phyloP scores from a whole-genome alignment of 192 early-diverging fungal species.

The Chytriomyces sp. region DNA sequence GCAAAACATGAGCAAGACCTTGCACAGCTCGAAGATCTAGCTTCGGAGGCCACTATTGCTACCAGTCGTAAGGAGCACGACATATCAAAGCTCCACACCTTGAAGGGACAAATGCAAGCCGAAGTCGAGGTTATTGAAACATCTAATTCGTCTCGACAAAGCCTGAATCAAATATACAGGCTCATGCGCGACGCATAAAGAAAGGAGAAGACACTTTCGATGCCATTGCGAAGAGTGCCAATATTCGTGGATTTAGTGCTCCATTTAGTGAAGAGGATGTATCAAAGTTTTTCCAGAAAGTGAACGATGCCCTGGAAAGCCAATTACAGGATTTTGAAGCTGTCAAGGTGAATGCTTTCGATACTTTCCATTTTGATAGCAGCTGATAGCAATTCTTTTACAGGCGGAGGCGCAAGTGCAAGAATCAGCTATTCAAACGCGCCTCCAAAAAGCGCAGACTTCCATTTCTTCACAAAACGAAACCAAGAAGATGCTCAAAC shows the following conservation, averaged over 20 bases:
- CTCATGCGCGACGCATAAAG: not conserved
- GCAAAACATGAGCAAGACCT: conserved; percentile 15
- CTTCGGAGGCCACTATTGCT: not conserved
- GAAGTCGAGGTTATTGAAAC: conserved; percentile 46
- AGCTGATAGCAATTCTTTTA: not conserved
- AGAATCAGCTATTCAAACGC: conserved; percentile 15
- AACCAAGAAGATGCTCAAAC: conserved; percentile 35
- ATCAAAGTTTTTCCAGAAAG: conserved; percentile 45
- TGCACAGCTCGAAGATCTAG: not conserved
- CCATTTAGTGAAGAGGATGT: conserved; percentile 45
- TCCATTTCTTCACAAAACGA: conserved; percentile 38
- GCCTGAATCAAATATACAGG: not conserved
- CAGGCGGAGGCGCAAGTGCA: conserved; percentile 26
- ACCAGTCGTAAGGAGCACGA: not conserved
- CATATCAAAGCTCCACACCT: not conserved
- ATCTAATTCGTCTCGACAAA: not conserved
- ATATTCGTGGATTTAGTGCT: conserved; percentile 40
- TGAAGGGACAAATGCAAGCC: conserved; percentile 58
- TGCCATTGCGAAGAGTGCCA: not conserved
- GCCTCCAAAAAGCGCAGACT: conserved; percentile 27
- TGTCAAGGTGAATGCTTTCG: not conserved
- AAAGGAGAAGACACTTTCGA: not conserved
- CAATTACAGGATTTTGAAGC: conserved; percentile 3
- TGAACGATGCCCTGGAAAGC: conserved; percentile 22
- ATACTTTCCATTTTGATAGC: not conserved